Percentiles rank a stretch among this genome's conserved stretches.
These are phyloP conservation scores for Vaccinium myrtillus DNA, from an alignment of 148 eudicot genomes.

Conservation along the genomic window DNA sequence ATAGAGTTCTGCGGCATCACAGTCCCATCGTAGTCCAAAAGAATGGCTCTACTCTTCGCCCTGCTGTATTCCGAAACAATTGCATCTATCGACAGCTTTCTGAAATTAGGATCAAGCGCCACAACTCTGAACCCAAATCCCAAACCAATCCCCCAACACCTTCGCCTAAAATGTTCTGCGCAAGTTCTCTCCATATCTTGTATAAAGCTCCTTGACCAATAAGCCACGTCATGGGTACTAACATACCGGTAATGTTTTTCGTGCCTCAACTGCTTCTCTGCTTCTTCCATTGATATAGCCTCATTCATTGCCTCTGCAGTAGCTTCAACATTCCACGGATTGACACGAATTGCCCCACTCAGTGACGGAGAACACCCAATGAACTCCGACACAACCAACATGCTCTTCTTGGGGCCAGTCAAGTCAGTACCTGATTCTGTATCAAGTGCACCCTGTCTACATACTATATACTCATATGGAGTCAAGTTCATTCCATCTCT, in stretches of 20 bases:
- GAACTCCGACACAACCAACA: conserved; percentile 47
- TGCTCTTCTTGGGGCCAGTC: conserved; percentile 37
- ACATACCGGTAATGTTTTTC: conserved; percentile 47
- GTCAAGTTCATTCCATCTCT: conserved; percentile 48
- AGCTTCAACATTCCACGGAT: conserved; percentile 49
- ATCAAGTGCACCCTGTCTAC: conserved; percentile 34
- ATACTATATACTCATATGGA: conserved; percentile 45
- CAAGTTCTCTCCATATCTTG: conserved; percentile 50
- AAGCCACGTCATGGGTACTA: conserved; percentile 40
- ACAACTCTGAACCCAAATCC: conserved; percentile 49
- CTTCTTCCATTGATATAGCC: conserved; percentile 35
- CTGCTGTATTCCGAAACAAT: conserved; percentile 37
- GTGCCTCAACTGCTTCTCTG: conserved; percentile 39
- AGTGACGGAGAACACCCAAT: conserved; percentile 48
- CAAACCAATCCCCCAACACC: conserved; percentile 43
- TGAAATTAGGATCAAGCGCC: conserved; percentile 42
- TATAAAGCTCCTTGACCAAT: conserved; percentile 43
- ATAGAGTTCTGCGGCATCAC: conserved; percentile 43
- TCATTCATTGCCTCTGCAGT: conserved; percentile 50
- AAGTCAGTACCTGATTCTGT: conserved; percentile 24
- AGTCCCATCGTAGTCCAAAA: conserved; percentile 47
- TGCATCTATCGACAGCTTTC: conserved; percentile 39
- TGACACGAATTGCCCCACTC: conserved; percentile 47
- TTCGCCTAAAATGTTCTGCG: conserved; percentile 43
- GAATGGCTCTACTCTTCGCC: conserved; percentile 41